Conservation (phyloP, 805 yeast species). For the Kodamaea kaohsiungensis region DNA sequence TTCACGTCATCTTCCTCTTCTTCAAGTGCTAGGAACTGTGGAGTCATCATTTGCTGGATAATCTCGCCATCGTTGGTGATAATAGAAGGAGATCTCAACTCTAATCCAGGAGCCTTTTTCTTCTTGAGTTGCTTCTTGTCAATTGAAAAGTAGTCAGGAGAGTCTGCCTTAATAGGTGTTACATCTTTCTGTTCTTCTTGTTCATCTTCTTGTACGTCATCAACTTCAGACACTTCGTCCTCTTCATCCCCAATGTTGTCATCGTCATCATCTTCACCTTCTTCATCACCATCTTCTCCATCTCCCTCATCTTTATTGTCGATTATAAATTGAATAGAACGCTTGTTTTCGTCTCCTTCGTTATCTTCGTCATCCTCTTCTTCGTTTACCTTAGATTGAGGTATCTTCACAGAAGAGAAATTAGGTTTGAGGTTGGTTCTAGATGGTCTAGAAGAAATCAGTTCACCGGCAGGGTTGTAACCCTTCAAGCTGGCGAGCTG, state of each 20-base stretch:
- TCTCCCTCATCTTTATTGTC: slow-evolving; percentile 33
- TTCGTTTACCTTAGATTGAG: slow-evolving; percentile 64
- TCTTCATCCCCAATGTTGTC: slow-evolving; percentile 15
- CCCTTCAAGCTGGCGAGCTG: neutral
- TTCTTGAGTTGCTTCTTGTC: neutral
- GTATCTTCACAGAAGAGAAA: slow-evolving; percentile 71
- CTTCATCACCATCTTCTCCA: slow-evolving; percentile 19
- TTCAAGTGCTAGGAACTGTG: slow-evolving; percentile 30
- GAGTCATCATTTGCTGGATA: slow-evolving; percentile 35
- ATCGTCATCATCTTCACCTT: slow-evolving; percentile 31
- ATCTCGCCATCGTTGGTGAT: slow-evolving; percentile 38
- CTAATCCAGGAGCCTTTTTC: slow-evolving; percentile 1
- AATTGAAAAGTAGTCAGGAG: slow-evolving; percentile 6
- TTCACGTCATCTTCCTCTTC: slow-evolving; percentile 14
- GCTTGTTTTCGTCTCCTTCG: slow-evolving; percentile 33
- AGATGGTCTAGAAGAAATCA: slow-evolving; percentile 33
- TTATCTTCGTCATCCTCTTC: slow-evolving; percentile 57
- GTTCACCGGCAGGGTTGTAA: slow-evolving; percentile 17
- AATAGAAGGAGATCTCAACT: slow-evolving; percentile 32
- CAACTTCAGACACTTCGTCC: slow-evolving; percentile 9
- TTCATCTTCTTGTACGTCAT: neutral
- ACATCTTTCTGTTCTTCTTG: neutral
- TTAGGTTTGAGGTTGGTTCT: slow-evolving; percentile 52
- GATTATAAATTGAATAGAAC: slow-evolving; percentile 61
- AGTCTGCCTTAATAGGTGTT: neutral